Evolutionary conservation across 106 monocot species (phyloP).

Genomic region (Alisma plantagoaquatica): DNA sequence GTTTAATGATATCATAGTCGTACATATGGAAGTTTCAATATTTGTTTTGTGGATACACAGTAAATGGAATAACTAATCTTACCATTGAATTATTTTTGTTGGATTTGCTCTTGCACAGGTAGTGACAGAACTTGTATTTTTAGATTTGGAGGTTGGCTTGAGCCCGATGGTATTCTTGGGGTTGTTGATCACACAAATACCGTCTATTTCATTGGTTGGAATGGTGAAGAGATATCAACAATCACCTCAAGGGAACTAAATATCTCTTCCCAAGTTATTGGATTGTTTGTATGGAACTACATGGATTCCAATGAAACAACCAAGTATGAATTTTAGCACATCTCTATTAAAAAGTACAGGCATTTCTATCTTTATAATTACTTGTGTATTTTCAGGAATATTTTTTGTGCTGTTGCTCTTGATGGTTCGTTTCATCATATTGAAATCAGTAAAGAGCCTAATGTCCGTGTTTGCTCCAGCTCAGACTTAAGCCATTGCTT

Average conservation of each 20-base stretch:
- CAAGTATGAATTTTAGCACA: slow-evolving; percentile 21
- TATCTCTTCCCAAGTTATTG: slow-evolving; percentile 37
- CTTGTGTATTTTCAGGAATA: slow-evolving; percentile 26
- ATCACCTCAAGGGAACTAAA: slow-evolving; percentile 51
- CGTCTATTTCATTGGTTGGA: slow-evolving; percentile 60
- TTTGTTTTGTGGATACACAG: no score
- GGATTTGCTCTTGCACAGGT: slow-evolving; percentile 20
- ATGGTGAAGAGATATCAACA: slow-evolving; percentile 59
- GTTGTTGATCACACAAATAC: slow-evolving; percentile 49
- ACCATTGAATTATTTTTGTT: background rate
- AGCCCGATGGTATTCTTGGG: slow-evolving; percentile 69
- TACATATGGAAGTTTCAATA: no score
- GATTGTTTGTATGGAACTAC: slow-evolving; percentile 37
- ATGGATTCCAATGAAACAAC: slow-evolving; percentile 25
- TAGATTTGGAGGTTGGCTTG: slow-evolving; percentile 68
- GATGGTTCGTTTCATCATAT: slow-evolving; percentile 59
- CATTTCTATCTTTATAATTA: background rate
- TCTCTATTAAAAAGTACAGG: background rate
- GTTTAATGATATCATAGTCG: no score
- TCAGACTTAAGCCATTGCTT: slow-evolving; percentile 14
- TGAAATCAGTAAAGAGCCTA: slow-evolving; percentile 36
- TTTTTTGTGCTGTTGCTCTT: slow-evolving; percentile 46
- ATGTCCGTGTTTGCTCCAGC: slow-evolving; percentile 4
- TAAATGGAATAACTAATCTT: no score
- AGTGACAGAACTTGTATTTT: slow-evolving; percentile 41